Evolutionary conservation across 2,329 filamentous ascomycete species (phyloP).

Genomic region (Aspergillus intermedius): DNA sequence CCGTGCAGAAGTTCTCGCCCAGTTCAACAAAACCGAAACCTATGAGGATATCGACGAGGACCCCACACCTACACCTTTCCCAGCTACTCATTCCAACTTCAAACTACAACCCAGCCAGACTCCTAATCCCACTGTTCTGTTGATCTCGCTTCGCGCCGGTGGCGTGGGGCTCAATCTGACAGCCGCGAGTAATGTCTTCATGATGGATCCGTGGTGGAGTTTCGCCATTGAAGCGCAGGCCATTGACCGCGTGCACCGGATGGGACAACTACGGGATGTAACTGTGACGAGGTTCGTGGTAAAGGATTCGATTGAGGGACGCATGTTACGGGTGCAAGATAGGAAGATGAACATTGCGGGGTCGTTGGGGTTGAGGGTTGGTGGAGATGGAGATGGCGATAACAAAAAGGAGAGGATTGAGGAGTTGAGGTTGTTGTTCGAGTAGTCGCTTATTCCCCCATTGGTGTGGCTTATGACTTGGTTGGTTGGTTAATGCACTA

Average conservation of each 20-base stretch:
- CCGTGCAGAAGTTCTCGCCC: constrained; percentile 66
- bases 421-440: constrained; percentile 82
- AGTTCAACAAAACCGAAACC: constrained; percentile 55
- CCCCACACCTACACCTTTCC: constrained; percentile 11
- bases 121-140: constrained; percentile 49
- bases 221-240: constrained; percentile 95
- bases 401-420: constrained; percentile 90
- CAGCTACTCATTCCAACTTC: constrained; percentile 1
- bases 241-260: constrained; percentile 93
- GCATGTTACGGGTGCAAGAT: constrained; percentile 90
- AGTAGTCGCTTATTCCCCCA: constrained; percentile 14
- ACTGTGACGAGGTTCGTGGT: constrained; percentile 84
- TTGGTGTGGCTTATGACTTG: background rate
- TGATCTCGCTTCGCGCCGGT: constrained; percentile 80
- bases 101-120: background rate
- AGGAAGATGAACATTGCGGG: constrained; percentile 85
- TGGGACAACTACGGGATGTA: constrained; percentile 86
- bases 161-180: constrained; percentile 93
- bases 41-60: constrained; percentile 32
- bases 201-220: constrained; percentile 99
- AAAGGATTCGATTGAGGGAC: constrained; percentile 83
- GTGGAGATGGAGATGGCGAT: constrained; percentile 80
- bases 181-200: constrained; percentile 79
- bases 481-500: background rate
- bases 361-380: constrained; percentile 89